A percentile compares a stretch with the other conserved stretches of the same genome.
These are phyloP conservation scores for Rhododendron ovatum DNA, from an alignment of 148 eudicot genomes.

Conservation along the genomic window DNA sequence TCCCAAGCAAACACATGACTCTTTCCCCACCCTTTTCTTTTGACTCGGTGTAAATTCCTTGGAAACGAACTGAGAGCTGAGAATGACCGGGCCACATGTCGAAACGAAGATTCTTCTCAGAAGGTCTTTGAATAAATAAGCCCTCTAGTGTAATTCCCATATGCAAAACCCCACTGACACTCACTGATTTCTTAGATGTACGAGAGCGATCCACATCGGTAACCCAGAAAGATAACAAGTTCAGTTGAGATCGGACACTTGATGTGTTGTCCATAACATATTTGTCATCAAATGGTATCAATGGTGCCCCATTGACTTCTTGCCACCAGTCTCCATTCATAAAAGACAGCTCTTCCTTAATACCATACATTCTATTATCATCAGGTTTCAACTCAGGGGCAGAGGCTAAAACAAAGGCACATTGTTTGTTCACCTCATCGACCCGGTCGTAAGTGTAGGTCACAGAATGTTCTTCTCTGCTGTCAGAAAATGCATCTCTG, in stretches of 20 bases:
- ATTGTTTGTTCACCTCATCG: constrained; percentile 54
- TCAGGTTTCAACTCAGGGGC: constrained; percentile 45
- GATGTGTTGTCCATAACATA: constrained; percentile 14
- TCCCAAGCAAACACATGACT: constrained; percentile 82
- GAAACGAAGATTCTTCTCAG: constrained; percentile 30
- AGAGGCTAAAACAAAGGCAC: constrained; percentile 42
- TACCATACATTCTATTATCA: constrained; percentile 32
- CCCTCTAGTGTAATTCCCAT: constrained; percentile 52
- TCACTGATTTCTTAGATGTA: constrained; percentile 37
- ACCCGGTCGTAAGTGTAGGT: constrained; percentile 54
- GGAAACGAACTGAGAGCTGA: constrained; percentile 48
- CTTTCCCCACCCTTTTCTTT: constrained; percentile 52
- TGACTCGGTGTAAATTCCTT: constrained; percentile 71
- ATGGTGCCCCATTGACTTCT: constrained; percentile 37
- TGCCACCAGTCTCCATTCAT: constrained; percentile 92
- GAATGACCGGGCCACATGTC: constrained; percentile 58
- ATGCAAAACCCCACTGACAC: constrained; percentile 56
- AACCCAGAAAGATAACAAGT: constrained; percentile 61
- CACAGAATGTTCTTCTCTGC: constrained; percentile 14
- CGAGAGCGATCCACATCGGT: constrained; percentile 51
- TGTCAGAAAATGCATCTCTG: constrained; percentile 15
- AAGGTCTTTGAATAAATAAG: constrained; percentile 24
- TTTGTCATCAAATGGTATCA: constrained; percentile 71
- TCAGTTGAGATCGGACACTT: constrained; percentile 26
- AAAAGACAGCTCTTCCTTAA: constrained; percentile 60